Evolutionary conservation across 192 early-diverging fungal species (phyloP).

Genomic region (Entrophospora sp.): DNA sequence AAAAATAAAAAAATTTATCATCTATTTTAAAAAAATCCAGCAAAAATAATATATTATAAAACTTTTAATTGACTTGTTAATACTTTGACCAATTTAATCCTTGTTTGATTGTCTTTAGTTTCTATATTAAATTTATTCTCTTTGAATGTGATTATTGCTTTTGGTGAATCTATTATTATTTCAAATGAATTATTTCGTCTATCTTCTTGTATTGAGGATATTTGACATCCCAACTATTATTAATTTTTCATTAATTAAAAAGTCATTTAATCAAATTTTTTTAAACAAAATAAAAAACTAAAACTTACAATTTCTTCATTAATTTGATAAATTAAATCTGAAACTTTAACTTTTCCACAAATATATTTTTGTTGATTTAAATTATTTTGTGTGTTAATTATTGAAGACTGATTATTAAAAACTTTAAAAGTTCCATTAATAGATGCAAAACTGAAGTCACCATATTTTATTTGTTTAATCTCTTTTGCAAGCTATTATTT

Average conservation of each 20-base stretch:
- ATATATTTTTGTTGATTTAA: neutral
- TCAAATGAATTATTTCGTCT: neutral
- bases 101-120: neutral
- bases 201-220: neutral
- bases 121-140: neutral
- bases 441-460: neutral
- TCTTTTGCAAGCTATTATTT: slow-evolving; percentile 6
- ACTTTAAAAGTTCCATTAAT: neutral
- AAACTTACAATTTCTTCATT: neutral
- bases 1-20: neutral
- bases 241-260: neutral
- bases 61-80: too few relatives aligned
- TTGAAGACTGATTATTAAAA: neutral
- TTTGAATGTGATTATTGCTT: neutral
- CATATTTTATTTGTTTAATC: neutral
- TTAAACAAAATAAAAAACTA: neutral
- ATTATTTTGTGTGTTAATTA: neutral
- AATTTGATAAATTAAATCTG: neutral
- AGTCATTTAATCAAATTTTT: neutral
- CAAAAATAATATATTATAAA: too few relatives aligned
- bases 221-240: neutral
- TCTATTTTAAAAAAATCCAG: neutral
- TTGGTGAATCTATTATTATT: neutral
- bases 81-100: neutral
- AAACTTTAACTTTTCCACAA: neutral